Base-by-base conservation (phyloP, 495 filamentous ascomycete species). In the Penicillium pulvis region DNA sequence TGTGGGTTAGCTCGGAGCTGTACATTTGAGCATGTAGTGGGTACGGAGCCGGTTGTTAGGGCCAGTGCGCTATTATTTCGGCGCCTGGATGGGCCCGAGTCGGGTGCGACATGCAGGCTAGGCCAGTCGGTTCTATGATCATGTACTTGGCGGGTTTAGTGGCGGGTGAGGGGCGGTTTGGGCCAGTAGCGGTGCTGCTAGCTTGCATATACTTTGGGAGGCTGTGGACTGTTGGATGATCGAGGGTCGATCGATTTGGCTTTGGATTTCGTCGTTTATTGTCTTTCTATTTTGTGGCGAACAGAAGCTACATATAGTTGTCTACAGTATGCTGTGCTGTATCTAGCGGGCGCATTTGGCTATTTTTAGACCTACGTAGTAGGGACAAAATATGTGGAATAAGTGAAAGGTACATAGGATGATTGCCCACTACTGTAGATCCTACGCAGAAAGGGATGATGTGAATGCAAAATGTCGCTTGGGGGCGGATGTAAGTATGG, bases 91-190 rank as follows among this genome's bases (percentile, higher is more conserved):
- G 64, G 61, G 49, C 16, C 63, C 58, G 59, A 64, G 23, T 62
- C 64, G 66, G 66, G 66, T 67, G 66, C 61, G 66, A 69, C 64
- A 48, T 53, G 64, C 57, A 57, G 35, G 49, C 33, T 57, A 52
- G 52, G 55, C 64, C 54, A 60, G 64, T 65, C 61, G 57, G 46
- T 63, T 69, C 59, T 60, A 56, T 56, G 56, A 65, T 63, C 58
- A 53, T 57, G 47, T 31, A 31, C 42, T 39, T 57, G 58, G 52
- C 55, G 28, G 28, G 35, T 50, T 28, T 48, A 49, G 54, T 56
- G 54, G 54, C 54, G 44, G 45, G 30, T 47, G 44, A 45, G 50
- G 39, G 23, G 26, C 28, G 6, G n/a, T 24, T 41, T 49, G 46
- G 46, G 9, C 46, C 46, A 49, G 24, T 49, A 7, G 16, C 2